Percentiles rank a stretch among this genome's conserved stretches.
Evolutionary conservation across 1,284 basidiomycete genomes (phyloP).

Genomic region (Marasmius tenuissimus): DNA sequence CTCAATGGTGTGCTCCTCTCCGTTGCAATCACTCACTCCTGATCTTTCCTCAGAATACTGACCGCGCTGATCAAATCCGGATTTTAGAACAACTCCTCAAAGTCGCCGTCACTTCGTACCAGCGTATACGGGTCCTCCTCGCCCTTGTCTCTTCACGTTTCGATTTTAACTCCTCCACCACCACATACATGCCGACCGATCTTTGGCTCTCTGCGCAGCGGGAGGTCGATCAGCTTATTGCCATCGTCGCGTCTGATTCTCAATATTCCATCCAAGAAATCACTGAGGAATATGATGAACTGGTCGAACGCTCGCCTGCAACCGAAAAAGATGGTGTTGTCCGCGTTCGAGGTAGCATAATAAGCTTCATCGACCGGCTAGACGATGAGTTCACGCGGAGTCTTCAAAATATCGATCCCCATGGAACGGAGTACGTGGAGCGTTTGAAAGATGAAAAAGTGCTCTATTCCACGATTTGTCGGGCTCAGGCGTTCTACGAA

Average conservation of each 20-base stretch:
- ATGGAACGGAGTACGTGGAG: slow-evolving; percentile 98
- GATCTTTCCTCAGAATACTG: slow-evolving; percentile 76
- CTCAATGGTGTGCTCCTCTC: neutral
- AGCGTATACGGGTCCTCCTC: slow-evolving; percentile 92
- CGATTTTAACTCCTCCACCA: slow-evolving; percentile 92
- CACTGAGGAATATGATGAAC: slow-evolving; percentile 92
- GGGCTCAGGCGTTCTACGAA: slow-evolving; percentile 92
- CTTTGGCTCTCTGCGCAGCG: slow-evolving; percentile 87
- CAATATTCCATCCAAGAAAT: slow-evolving; percentile 85
- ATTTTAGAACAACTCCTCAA: slow-evolving; percentile 89
- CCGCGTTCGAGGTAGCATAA: slow-evolving; percentile 86
- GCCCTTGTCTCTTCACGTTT: slow-evolving; percentile 94
- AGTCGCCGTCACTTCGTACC: slow-evolving; percentile 87
- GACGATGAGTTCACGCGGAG: slow-evolving; percentile 99
- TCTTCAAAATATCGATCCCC: slow-evolving; percentile 97
- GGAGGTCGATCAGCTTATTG: slow-evolving; percentile 88
- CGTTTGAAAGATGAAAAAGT: slow-evolving; percentile 93
- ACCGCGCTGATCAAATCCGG: slow-evolving; percentile 92
- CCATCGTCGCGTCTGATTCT: slow-evolving; percentile 71
- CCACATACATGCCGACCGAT: slow-evolving; percentile 89
- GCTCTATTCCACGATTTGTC: slow-evolving; percentile 91
- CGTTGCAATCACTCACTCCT: slow-evolving; percentile 11
- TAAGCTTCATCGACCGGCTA: slow-evolving; percentile 93
- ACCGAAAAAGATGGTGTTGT: slow-evolving; percentile 69
- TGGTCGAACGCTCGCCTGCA: slow-evolving; percentile 82